These are phyloP conservation scores for Diaporthe caulivora DNA, from an alignment of 2,329 filamentous ascomycete species.

Conservation along the genomic window DNA sequence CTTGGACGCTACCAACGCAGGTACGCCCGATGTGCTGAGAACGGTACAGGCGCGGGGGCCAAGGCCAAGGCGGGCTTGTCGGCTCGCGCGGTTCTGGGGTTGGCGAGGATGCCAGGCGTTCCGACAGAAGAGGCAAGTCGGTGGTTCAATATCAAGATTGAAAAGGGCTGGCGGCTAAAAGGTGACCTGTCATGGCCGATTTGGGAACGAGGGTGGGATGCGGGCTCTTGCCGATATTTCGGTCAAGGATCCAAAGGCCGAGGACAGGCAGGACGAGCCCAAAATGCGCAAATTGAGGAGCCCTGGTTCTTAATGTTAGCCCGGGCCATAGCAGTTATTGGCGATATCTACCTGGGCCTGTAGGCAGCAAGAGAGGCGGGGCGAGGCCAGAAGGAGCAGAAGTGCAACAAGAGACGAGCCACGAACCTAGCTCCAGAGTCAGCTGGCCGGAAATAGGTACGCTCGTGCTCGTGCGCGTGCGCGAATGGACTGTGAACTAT, in stretches of 20 bases:
- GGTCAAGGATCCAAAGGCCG: background rate
- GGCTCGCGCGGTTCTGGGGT: background rate
- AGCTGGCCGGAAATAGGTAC: conserved; percentile 7
- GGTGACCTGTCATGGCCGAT: conserved; percentile 23
- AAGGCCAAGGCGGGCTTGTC: background rate
- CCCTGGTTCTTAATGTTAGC: background rate
- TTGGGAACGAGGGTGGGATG: conserved; percentile 6
- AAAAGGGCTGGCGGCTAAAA: conserved; percentile 20
- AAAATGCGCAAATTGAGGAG: background rate
- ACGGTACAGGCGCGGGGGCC: background rate
- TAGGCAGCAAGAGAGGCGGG: background rate
- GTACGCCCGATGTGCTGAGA: background rate
- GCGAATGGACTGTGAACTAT: background rate
- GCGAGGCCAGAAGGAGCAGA: background rate
- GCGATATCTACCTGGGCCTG: background rate
- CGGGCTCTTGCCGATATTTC: conserved; percentile 21
- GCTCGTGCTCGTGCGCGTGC: background rate
- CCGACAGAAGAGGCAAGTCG: conserved; percentile 26
- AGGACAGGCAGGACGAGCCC: background rate
- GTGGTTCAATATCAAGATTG: conserved; percentile 22
- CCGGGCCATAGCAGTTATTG: background rate
- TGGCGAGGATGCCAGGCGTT: background rate
- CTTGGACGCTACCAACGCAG: background rate
- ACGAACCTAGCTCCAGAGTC: conserved; percentile 18
- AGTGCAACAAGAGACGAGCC: background rate